Evolutionary conservation across 331 rosid genomes (phyloP), one percentile per base, ranked within the genome.

Genomic region (Dryas integrifolia): DNA sequence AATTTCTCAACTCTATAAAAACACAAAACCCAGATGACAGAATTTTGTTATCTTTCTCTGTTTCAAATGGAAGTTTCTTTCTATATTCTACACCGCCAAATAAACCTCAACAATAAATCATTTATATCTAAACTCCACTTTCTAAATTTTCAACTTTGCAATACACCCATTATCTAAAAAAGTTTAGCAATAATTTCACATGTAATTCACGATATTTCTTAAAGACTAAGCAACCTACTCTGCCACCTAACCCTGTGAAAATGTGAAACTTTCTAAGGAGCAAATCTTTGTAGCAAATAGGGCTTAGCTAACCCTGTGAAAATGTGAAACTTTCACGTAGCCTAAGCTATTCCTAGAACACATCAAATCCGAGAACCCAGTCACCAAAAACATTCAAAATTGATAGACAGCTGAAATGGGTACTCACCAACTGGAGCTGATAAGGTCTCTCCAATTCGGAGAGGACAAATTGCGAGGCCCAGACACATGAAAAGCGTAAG

Each of bases 401-500:
- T 13, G 15, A 40, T 6, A 30, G 7, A 56, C 1, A 72, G 10
- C 5, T 8, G 41, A 73, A 52, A 58, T 49, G 67, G 70, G 60
- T 55, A 84, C 82, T 86, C 26, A 94, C 98, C 98, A 91, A 60
- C 92, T 91, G 2, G 98, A 94, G 72, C 18, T 81, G 65, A 94
- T 72, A 18, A 91, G 89, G 58, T 94, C 96, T 82, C 84, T 87
- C 97, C 97, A 94, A 77, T 85, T 91, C 12, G 92, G 96, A 50
- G 90, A 12, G 49, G 83, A 40, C 43, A 91, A 77, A 26, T 91
- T 89, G 30, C 98, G 90, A 75, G 98, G 98, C 13, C 98, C 97
- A 71, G 97, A 94, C 24, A 91, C 96, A 75, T 91, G 96, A 74
- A 94, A 94, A 0, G 98, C 92, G 63, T 89, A 85, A 0, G 98